A percentile compares a stretch with the other conserved stretches of the same genome.
Conservation (phyloP, 495 filamentous ascomycete species). For the Cenococcum geophilum region DNA sequence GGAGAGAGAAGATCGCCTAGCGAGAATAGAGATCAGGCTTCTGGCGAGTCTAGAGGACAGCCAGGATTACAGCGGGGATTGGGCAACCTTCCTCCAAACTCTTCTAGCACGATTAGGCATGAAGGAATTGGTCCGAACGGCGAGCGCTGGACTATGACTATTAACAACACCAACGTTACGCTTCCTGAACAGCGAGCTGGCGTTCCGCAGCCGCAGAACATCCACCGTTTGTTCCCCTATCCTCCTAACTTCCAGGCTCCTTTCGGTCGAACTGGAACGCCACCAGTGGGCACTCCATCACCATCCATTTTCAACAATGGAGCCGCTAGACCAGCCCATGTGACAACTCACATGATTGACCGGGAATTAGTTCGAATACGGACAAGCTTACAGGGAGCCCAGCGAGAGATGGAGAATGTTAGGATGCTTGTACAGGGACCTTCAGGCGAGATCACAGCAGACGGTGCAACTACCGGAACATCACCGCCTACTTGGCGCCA, state of each 20-base stretch:
- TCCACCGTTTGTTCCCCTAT: constrained; percentile 21
- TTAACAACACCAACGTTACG: constrained; percentile 27
- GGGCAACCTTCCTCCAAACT: constrained; percentile 10
- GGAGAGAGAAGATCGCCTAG: neutral
- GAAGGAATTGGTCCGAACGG: constrained; percentile 31
- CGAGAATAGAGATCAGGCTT: neutral
- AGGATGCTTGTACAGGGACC: constrained; percentile 12
- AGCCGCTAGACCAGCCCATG: neutral
- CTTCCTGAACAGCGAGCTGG: constrained; percentile 1
- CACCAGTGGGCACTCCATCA: constrained; percentile 1
- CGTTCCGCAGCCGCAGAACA: constrained; percentile 15
- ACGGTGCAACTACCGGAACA: neutral
- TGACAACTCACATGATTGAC: neutral
- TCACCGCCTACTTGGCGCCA: constrained; percentile 17
- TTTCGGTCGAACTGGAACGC: constrained; percentile 1
- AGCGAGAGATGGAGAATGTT: constrained; percentile 26
- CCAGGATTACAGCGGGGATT: neutral
- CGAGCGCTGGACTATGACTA: constrained; percentile 28
- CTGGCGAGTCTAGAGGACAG: neutral
- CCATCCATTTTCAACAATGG: neutral
- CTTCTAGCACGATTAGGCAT: constrained; percentile 24
- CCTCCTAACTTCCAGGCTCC: constrained; percentile 8
- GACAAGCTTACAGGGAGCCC: constrained; percentile 11
- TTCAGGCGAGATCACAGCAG: constrained; percentile 1
- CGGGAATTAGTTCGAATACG: constrained; percentile 4